Conservation (phyloP, 2,329 filamentous ascomycete species). For the Colletotrichum truncatum region DNA sequence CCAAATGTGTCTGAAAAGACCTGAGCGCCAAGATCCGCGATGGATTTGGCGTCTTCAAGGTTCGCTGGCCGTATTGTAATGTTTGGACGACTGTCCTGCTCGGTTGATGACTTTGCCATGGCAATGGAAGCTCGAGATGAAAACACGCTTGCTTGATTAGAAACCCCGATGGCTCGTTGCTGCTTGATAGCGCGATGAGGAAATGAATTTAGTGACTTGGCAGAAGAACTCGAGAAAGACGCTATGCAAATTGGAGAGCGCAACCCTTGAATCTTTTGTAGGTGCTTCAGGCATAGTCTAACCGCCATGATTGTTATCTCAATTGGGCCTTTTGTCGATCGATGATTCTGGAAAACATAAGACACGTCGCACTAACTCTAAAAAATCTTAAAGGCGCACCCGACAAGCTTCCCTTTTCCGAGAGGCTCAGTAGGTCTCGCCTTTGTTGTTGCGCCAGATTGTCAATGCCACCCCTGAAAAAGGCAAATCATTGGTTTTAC, state of each 20-base stretch:
- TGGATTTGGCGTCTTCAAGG: conserved; percentile 37
- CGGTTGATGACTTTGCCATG: background rate
- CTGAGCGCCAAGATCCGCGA: conserved; percentile 44
- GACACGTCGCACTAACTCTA: conserved; percentile 10
- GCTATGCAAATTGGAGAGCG: background rate
- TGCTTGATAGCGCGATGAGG: background rate
- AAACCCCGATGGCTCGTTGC: background rate
- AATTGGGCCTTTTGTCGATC: background rate
- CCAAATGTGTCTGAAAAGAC: conserved; percentile 52
- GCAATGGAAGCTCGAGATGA: background rate
- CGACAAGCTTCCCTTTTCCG: background rate
- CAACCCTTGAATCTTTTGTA: background rate
- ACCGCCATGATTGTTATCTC: background rate
- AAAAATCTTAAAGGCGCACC: background rate
- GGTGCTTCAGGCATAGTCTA: background rate
- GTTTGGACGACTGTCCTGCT: background rate
- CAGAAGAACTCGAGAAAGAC: background rate
- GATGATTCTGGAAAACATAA: background rate
- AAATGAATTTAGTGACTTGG: background rate
- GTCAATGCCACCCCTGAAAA: conserved; percentile 20
- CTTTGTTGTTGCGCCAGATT: conserved; percentile 7
- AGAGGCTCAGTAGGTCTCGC: background rate
- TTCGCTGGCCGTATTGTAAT: background rate
- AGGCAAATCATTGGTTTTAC: background rate
- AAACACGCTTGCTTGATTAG: background rate